Conservation (phyloP, 306 rosid genomes). For the Vigna trinervia region DNA sequence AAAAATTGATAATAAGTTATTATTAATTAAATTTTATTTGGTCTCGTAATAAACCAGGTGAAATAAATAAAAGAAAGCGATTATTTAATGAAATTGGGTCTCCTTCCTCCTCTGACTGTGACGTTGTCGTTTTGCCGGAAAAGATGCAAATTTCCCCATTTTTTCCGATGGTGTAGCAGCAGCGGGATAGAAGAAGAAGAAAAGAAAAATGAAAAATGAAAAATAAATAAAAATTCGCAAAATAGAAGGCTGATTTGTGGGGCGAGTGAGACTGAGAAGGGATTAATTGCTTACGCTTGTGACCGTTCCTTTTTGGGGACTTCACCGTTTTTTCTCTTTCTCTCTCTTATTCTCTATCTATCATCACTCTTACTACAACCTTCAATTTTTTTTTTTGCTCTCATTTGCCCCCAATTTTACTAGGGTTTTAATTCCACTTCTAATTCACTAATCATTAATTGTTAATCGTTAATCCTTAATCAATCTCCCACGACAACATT, state of each 20-base stretch:
- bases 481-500: slow-evolving; percentile 28
- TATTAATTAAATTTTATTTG: no score
- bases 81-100: no score
- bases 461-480: background rate
- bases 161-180: background rate
- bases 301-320: background rate
- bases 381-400: slow-evolving; percentile 36
- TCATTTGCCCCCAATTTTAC: slow-evolving; percentile 39
- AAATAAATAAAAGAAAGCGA: background rate
- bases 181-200: background rate
- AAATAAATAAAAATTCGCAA: background rate
- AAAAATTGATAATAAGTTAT: no score
- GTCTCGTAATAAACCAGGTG: background rate
- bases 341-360: slow-evolving; percentile 8
- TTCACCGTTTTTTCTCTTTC: background rate
- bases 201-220: background rate
- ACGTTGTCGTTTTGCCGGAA: slow-evolving; percentile 3
- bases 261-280: slow-evolving; percentile 19
- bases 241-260: background rate
- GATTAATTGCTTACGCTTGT: slow-evolving; percentile 15
- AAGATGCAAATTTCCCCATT: background rate
- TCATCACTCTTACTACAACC: slow-evolving; percentile 22
- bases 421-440: slow-evolving; percentile 49
- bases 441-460: slow-evolving; percentile 16
- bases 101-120: background rate